These are phyloP conservation scores for Centella asiatica DNA, from an alignment of 129 eudicot genomes.

Conservation along the genomic window DNA sequence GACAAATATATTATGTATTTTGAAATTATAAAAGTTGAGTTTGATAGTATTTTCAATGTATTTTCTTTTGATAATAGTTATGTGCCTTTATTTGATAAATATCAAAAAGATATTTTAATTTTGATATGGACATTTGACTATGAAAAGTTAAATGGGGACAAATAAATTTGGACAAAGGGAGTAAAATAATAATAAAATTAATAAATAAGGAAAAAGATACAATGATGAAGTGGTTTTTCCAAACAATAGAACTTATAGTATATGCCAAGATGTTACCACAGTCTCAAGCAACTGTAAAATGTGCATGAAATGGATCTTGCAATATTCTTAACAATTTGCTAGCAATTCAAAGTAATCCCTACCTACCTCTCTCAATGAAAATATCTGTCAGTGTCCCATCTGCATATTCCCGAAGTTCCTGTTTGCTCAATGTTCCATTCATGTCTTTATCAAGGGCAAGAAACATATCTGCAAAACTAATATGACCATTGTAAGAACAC, in stretches of 20 bases:
- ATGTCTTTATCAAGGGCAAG: conserved; percentile 96
- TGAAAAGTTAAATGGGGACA: no score
- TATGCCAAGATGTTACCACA: background rate
- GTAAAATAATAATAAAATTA: no score
- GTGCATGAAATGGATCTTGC: background rate
- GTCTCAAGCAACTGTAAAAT: conserved; percentile 3
- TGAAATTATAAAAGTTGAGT: no score
- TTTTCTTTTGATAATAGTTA: no score
- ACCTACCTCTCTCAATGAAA: conserved; percentile 87
- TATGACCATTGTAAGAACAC: conserved; percentile 9
- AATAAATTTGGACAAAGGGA: no score
- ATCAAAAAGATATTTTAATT: no score
- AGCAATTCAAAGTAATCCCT: conserved; percentile 9
- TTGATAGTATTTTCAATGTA: no score
- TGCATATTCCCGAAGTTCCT: conserved; percentile 95
- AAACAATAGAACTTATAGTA: background rate
- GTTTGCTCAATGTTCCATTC: conserved; percentile 84
- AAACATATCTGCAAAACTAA: conserved; percentile 67
- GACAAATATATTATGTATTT: no score
- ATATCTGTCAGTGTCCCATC: conserved; percentile 97
- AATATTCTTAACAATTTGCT: background rate
- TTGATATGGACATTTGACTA: no score
- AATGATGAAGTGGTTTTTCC: background rate
- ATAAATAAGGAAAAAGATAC: no score
- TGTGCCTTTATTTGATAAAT: no score